phyloP scores from a whole-genome alignment of 1,284 basidiomycete genomes.

The Pterula multifida region DNA sequence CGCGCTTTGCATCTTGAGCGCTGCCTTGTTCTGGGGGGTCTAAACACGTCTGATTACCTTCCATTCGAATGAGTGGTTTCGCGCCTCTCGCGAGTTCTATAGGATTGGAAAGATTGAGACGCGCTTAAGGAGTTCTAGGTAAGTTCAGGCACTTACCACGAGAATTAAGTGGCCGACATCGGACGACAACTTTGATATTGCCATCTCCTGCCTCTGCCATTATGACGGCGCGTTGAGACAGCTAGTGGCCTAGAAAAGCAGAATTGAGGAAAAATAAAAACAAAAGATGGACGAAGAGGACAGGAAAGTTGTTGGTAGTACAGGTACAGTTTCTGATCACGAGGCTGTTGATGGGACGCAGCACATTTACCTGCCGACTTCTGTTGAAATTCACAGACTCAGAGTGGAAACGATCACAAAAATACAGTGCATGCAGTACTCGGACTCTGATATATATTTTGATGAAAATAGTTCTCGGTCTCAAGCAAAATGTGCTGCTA shows the following conservation, averaged over 20 bases:
- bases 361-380: too few relatives aligned
- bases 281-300: conserved; percentile 5
- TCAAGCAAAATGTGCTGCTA: too few relatives aligned
- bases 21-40: conserved; percentile 78
- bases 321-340: not conserved
- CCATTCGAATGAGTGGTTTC: conserved; percentile 86
- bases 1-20: conserved; percentile 59
- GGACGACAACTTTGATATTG: conserved; percentile 93
- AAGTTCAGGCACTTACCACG: conserved; percentile 48
- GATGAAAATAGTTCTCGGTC: too few relatives aligned
- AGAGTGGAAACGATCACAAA: too few relatives aligned
- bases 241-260: not conserved
- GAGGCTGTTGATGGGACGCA: too few relatives aligned
- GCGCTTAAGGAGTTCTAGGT: not conserved
- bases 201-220: conserved; percentile 49
- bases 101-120: conserved; percentile 1
- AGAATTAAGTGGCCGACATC: conserved; percentile 90
- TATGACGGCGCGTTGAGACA: conserved; percentile 9
- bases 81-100: conserved; percentile 85
- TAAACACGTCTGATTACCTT: conserved; percentile 82
- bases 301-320: not conserved
- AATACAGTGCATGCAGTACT: too few relatives aligned
- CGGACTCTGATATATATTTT: too few relatives aligned
- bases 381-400: too few relatives aligned
- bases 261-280: not conserved